Evolutionary conservation across 2,329 filamentous ascomycete species (phyloP).

Genomic region (Thelonectria olida): DNA sequence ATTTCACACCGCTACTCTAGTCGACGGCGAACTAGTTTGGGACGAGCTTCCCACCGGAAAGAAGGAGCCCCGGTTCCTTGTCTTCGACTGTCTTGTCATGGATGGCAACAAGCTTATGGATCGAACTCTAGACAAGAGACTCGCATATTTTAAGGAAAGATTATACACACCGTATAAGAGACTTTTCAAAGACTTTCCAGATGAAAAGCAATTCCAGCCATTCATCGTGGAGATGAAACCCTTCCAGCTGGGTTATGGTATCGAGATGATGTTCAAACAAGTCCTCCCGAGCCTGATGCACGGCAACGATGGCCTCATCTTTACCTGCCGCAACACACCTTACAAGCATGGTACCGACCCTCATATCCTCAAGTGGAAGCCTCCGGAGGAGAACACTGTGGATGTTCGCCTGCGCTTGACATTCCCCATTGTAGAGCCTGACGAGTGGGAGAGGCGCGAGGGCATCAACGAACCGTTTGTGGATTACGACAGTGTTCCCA

Average conservation of each 20-base stretch:
- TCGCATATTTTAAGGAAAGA: conserved; percentile 84
- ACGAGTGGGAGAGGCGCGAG: conserved; percentile 73
- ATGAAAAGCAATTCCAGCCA: conserved; percentile 74
- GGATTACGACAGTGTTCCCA: conserved; percentile 84
- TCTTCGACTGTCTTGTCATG: conserved; percentile 91
- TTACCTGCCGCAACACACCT: conserved; percentile 88
- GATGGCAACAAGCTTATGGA: conserved; percentile 80
- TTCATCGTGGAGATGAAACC: conserved; percentile 89
- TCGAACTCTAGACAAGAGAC: conserved; percentile 84
- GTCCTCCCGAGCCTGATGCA: conserved; percentile 86
- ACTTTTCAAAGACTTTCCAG: conserved; percentile 71
- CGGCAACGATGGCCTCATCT: conserved; percentile 96
- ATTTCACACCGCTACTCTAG: conserved; percentile 82
- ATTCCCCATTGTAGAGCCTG: conserved; percentile 77
- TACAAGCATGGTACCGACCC: conserved; percentile 93
- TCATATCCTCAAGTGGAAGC: conserved; percentile 98
- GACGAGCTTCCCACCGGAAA: conserved; percentile 77
- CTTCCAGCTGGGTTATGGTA: conserved; percentile 88
- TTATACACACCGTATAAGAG: conserved; percentile 77
- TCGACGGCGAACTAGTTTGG: conserved; percentile 93
- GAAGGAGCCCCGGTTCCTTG: conserved; percentile 81
- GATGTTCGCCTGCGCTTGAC: conserved; percentile 85
- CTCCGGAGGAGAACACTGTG: conserved; percentile 91
- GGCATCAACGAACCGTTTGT: conserved; percentile 69
- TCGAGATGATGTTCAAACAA: conserved; percentile 91